Evolutionary conservation across 1,284 basidiomycete genomes (phyloP).

Genomic region (Bjerkandera adusta): DNA sequence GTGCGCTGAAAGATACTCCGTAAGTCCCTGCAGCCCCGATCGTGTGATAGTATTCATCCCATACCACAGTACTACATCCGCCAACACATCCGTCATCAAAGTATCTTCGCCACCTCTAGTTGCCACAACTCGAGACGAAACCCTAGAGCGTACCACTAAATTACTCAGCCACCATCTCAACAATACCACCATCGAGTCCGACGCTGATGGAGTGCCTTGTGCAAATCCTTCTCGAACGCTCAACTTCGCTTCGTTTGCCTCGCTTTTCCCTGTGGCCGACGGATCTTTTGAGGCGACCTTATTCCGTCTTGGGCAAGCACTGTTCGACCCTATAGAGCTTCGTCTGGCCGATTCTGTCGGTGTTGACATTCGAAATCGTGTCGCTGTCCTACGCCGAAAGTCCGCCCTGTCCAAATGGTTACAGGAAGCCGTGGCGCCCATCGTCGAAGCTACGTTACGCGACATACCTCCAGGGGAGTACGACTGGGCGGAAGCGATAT

Average conservation of each 20-base stretch:
- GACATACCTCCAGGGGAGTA: constrained; percentile 37
- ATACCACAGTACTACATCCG: constrained; percentile 41
- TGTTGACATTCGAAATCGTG: constrained; percentile 57
- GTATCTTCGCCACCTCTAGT: constrained; percentile 47
- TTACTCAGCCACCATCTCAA: constrained; percentile 81
- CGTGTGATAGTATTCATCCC: constrained; percentile 7
- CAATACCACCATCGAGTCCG: constrained; percentile 65
- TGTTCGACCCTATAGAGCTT: constrained; percentile 87
- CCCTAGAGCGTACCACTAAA: constrained; percentile 50
- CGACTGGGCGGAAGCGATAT: constrained; percentile 54
- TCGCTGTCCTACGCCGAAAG: constrained; percentile 72
- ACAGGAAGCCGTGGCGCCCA: constrained; percentile 67
- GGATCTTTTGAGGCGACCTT: constrained; percentile 75
- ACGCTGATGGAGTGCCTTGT: constrained; percentile 54
- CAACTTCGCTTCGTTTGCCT: constrained; percentile 78
- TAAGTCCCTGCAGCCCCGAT: constrained; percentile 31
- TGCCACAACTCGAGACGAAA: constrained; percentile 33
- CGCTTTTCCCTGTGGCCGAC: constrained; percentile 74
- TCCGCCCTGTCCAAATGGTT: constrained; percentile 87
- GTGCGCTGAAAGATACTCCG: constrained; percentile 49
- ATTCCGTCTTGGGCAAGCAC: constrained; percentile 86
- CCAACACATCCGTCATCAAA: constrained; percentile 57
- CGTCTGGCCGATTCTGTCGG: constrained; percentile 54
- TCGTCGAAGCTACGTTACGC: constrained; percentile 77
- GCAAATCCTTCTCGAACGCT: constrained; percentile 57